Percentiles rank a stretch among this genome's conserved stretches.
These are phyloP conservation scores for Tricholoma hemisulphureum DNA, from an alignment of 768 basidiomycete genomes.

Conservation along the genomic window DNA sequence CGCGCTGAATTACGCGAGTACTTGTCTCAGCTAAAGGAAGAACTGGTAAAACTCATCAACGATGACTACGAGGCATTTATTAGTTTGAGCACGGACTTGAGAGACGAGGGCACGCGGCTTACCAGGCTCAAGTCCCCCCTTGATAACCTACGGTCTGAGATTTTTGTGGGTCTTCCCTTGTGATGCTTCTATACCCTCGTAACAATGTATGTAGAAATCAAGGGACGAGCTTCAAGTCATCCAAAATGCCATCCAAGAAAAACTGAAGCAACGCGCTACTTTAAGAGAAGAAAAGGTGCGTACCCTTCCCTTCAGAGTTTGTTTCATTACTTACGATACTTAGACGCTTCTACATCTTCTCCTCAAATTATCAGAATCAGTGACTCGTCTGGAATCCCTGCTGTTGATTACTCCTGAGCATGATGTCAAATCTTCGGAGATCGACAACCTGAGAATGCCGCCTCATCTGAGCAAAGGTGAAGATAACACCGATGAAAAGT, in stretches of 20 bases:
- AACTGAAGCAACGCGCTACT: conserved; percentile 68
- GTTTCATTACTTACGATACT: conserved; percentile 5
- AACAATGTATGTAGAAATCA: conserved; percentile 45
- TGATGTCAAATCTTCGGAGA: conserved; percentile 33
- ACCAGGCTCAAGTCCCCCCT: conserved; percentile 69
- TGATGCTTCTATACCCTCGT: neutral
- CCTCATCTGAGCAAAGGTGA: conserved; percentile 34
- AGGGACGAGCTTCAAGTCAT: conserved; percentile 61
- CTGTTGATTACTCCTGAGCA: conserved; percentile 63
- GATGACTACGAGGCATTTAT: conserved; percentile 99
- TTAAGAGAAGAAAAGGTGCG: conserved; percentile 85
- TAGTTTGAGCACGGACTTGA: conserved; percentile 88
- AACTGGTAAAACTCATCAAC: conserved; percentile 93
- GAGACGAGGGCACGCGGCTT: conserved; percentile 78
- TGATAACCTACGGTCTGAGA: conserved; percentile 55
- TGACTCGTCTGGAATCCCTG: conserved; percentile 83
- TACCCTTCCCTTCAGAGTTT: neutral
- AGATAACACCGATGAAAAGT: conserved; percentile 47
- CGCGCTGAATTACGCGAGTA: conserved; percentile 87
- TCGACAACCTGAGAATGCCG: conserved; percentile 33
- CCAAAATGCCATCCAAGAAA: conserved; percentile 74
- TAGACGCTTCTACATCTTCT: conserved; percentile 84
- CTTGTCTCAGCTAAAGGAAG: conserved; percentile 80
- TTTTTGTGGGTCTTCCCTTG: conserved; percentile 54
- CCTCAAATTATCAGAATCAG: conserved; percentile 89